Evolutionary conservation across 139 green algal genomes (phyloP), one percentile per base, ranked within the genome.

Genomic region (Chlamydomonas sp.): DNA sequence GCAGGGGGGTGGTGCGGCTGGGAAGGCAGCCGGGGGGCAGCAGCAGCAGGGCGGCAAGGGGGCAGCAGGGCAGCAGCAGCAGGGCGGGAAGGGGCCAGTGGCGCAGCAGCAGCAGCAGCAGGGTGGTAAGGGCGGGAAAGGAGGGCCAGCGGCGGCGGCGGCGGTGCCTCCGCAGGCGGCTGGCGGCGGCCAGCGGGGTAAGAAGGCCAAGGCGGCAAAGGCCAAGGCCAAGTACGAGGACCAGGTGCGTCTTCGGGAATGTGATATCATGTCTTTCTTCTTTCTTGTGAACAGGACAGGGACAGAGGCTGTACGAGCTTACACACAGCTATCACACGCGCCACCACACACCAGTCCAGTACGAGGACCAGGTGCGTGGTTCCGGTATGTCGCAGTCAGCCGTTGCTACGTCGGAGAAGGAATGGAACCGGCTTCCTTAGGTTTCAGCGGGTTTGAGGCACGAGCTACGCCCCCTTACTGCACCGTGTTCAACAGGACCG

Each of bases 211-310:
- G 88, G 94, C 95, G 85, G 85, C 84, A 5, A 92, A 90, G 74
- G 72, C 80, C 5, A 93, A 95, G 90, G 93, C 94, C 58, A 97
- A 96, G 87, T 99, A 99, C 80, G 95, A 89, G 0, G 96, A 98
- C 67, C 97, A 93, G 90, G 90, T 92, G 66, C 0, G 88, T 49
- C 14, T 5, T 16, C 5, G 31, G 31, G 31, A 49, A 49, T 49
- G 31, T 49, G 31, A 49, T 49, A 49, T 49, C 31, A 49, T 49
- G 31, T 49, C 31, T 49, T 49, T 49, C 31, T 49, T 49, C 31
- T 49, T 49, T 49, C 31, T 49, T 49, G 31, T 49, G 31, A 49
- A 0, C 0, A 49, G 31, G 31, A 49, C 31, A 49, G 31, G 31
- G 31, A 49, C 31, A 49, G 31, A 49, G 31, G 31, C 0, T 49